phyloP scores from a whole-genome alignment of 2,329 filamentous ascomycete genomes.

The Talaromyces sp. region DNA sequence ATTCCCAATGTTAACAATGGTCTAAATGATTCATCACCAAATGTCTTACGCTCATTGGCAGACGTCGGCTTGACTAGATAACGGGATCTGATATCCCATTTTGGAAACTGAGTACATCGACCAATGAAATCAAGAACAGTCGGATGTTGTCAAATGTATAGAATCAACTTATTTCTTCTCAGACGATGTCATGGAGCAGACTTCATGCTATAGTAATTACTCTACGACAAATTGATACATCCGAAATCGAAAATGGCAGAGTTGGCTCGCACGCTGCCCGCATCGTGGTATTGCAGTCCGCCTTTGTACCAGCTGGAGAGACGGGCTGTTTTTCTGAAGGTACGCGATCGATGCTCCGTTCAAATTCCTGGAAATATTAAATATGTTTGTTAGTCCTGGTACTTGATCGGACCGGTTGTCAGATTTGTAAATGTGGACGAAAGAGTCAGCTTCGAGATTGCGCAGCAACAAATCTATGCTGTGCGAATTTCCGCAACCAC shows the following conservation, averaged over 20 bases:
- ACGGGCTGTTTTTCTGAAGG: constrained; percentile 49
- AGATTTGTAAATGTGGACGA: constrained; percentile 43
- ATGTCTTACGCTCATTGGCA: neutral
- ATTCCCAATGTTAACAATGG: neutral
- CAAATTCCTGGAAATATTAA: neutral
- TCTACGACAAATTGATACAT: neutral
- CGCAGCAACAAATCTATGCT: constrained; percentile 44
- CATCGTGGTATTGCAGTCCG: constrained; percentile 51
- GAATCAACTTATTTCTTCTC: neutral
- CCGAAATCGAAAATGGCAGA: constrained; percentile 28
- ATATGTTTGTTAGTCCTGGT: constrained; percentile 45
- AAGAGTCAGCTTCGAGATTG: constrained; percentile 49
- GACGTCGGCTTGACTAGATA: neutral
- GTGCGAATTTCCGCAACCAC: constrained; percentile 33
- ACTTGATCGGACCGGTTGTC: constrained; percentile 52
- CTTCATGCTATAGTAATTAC: neutral
- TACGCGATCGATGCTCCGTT: constrained; percentile 18
- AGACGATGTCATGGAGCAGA: neutral
- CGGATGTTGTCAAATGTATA: neutral
- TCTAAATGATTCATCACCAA: constrained; percentile 5
- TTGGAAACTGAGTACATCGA: constrained; percentile 11
- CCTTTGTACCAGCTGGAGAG: constrained; percentile 51
- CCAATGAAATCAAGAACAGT: constrained; percentile 4
- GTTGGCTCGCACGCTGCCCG: constrained; percentile 45
- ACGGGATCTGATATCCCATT: constrained; percentile 16